phyloP scores from a whole-genome alignment of 179 eudicot species.

The Silene vulgaris region DNA sequence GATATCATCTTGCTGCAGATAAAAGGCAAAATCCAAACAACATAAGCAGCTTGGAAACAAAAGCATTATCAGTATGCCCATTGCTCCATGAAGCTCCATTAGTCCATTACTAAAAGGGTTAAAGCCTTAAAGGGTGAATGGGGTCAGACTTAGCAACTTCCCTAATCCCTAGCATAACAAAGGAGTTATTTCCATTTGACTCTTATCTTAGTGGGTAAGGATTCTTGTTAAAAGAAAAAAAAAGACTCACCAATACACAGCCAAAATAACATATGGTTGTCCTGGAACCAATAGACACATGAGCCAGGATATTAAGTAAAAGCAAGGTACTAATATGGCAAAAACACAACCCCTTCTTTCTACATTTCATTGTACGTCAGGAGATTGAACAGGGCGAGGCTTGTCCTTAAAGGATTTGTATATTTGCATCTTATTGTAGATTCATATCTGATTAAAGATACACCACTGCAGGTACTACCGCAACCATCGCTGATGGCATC shows the following conservation, averaged over 20 bases:
- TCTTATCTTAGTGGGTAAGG: neutral
- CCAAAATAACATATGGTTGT: neutral
- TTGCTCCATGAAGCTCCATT: neutral
- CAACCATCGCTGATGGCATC: neutral
- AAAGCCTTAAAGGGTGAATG: no score
- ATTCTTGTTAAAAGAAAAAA: neutral
- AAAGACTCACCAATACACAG: neutral
- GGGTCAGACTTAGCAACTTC: neutral
- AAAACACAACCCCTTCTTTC: no score
- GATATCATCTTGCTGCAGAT: conserved; percentile 97
- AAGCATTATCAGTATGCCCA: neutral
- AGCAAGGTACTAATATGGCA: no score
- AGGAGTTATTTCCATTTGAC: neutral
- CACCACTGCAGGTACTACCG: neutral
- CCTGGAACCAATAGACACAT: no score
- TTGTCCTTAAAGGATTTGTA: no score
- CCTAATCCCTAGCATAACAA: neutral
- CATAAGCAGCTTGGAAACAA: conserved; percentile 1
- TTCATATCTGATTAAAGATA: no score
- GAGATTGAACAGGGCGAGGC: no score
- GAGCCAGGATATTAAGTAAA: no score
- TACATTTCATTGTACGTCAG: no score
- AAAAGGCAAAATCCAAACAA: conserved; percentile 16
- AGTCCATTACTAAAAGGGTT: neutral
- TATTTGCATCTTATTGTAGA: no score